A percentile compares a stretch with the other conserved stretches of the same genome.
Evolutionary conservation across 495 filamentous ascomycete species (phyloP).

Genomic region (Aspergillus egyptiacus): DNA sequence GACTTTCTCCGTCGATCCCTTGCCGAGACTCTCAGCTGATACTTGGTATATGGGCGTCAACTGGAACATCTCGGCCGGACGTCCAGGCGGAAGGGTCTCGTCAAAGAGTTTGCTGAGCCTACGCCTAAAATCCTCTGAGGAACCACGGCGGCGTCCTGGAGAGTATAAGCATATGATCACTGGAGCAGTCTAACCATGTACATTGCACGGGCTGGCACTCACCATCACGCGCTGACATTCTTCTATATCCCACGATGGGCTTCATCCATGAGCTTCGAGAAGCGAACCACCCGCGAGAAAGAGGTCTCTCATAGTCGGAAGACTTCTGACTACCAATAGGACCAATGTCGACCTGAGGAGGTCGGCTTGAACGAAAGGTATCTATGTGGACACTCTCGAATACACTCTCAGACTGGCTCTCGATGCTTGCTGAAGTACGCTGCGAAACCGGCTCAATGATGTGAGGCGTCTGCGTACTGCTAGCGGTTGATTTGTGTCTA

Average conservation of each 20-base stretch:
- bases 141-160: slow-evolving; percentile 28
- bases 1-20: slow-evolving; percentile 9
- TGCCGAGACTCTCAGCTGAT: slow-evolving; percentile 17
- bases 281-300: slow-evolving; percentile 11
- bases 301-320: neutral
- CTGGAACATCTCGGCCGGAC: slow-evolving; percentile 23
- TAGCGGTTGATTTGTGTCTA: neutral
- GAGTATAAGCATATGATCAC: neutral
- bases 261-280: slow-evolving; percentile 20
- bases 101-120: slow-evolving; percentile 36
- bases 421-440: slow-evolving; percentile 8
- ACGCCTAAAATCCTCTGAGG: slow-evolving; percentile 37
- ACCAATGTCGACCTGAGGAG: slow-evolving; percentile 3
- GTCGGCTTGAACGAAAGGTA: slow-evolving; percentile 1
- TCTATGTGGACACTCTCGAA: slow-evolving; percentile 8
- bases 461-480: slow-evolving; percentile 4
- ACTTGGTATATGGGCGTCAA: slow-evolving; percentile 17
- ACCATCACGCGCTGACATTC: slow-evolving; percentile 10
- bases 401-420: slow-evolving; percentile 3
- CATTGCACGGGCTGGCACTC: neutral
- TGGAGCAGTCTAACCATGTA: neutral
- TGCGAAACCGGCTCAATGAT: slow-evolving; percentile 3
- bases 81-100: slow-evolving; percentile 28
- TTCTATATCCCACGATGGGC: slow-evolving; percentile 12
- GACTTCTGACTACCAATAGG: neutral